Percentiles rank a stretch among this genome's conserved stretches.
Evolutionary conservation across 805 yeast species (phyloP).

Genomic region (Myxozyma melibiosi): DNA sequence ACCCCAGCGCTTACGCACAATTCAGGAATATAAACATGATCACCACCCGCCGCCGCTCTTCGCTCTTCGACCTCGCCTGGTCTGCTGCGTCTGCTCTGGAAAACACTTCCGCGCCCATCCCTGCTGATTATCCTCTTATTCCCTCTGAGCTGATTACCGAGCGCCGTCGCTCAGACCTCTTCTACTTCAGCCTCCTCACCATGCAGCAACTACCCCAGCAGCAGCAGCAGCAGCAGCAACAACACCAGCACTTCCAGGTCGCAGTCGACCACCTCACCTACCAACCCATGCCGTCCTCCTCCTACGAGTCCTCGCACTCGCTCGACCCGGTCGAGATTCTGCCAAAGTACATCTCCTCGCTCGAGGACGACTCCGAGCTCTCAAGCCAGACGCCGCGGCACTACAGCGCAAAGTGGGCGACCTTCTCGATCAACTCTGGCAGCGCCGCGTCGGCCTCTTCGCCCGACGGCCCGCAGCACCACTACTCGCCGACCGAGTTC

Average conservation of each 20-base stretch:
- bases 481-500: background rate
- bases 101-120: constrained; percentile 7
- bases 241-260: background rate
- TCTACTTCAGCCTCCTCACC: background rate
- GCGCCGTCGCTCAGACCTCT: constrained; percentile 17
- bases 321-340: constrained; percentile 5
- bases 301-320: background rate
- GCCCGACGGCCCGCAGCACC: background rate
- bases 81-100: constrained; percentile 16
- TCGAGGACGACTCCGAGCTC: background rate
- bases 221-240: constrained; percentile 1
- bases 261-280: background rate
- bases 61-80: constrained; percentile 26
- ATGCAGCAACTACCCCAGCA: no score
- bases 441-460: no score
- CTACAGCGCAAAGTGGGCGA: constrained; percentile 14
- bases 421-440: background rate
- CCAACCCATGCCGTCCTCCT: background rate
- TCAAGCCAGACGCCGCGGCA: constrained; percentile 1
- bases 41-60: constrained; percentile 16
- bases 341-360: constrained; percentile 3
- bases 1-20: no score
- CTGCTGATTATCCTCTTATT: background rate
- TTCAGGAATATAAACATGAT: background rate
- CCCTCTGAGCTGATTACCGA: constrained; percentile 11